phyloP scores from a whole-genome alignment of 345 rosid species.

The Rhodamnia rubescens region DNA sequence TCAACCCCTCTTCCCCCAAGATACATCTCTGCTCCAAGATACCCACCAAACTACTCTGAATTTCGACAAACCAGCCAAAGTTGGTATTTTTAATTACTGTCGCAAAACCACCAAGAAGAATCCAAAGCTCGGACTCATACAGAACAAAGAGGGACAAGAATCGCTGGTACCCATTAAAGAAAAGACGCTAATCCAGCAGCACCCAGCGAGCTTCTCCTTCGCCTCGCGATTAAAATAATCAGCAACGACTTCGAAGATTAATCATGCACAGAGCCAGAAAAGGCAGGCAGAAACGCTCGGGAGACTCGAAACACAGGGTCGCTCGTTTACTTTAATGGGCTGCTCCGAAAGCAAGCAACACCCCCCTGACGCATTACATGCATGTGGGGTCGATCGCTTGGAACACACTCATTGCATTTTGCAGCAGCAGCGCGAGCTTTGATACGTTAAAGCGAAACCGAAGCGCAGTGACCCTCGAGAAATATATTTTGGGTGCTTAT shows the following conservation, averaged over 20 bases:
- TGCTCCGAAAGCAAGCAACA: background rate
- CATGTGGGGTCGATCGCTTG: conserved; percentile 57
- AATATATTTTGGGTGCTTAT: background rate
- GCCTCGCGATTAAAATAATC: background rate
- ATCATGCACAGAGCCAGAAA: background rate
- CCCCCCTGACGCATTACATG: conserved; percentile 3
- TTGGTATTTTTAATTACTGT: background rate
- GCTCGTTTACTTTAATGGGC: conserved; percentile 11
- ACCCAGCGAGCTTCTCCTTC: conserved; percentile 9
- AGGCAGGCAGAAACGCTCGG: background rate
- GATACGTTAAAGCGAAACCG: background rate
- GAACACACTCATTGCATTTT: conserved; percentile 54
- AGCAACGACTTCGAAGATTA: background rate
- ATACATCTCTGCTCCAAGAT: background rate
- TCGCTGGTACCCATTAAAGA: conserved; percentile 17
- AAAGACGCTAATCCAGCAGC: conserved; percentile 2
- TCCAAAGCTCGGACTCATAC: conserved; percentile 9
- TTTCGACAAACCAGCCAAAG: background rate
- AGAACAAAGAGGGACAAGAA: conserved; percentile 10
- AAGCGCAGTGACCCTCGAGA: background rate
- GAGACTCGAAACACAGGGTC: background rate
- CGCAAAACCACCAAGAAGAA: conserved; percentile 16
- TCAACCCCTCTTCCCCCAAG: background rate
- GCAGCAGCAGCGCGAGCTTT: background rate
- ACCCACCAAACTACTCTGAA: background rate